A percentile compares a stretch with the other conserved stretches of the same genome.
These are phyloP conservation scores for Priceomyces haplophilus DNA, from an alignment of 805 yeast species.

Conservation along the genomic window DNA sequence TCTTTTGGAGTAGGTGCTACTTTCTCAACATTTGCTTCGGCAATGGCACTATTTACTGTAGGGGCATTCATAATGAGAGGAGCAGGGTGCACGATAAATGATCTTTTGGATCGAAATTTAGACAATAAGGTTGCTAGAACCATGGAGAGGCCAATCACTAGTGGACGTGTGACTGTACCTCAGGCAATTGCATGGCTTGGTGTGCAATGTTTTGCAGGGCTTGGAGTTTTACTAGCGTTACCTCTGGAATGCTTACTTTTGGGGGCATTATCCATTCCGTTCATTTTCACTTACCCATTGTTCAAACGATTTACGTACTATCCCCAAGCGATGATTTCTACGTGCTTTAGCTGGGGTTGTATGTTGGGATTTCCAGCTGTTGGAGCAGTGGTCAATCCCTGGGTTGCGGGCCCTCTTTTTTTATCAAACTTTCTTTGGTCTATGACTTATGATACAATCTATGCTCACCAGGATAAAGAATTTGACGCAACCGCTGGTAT, in stretches of 20 bases:
- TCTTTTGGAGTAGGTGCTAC: slow-evolving; percentile 74
- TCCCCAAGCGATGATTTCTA: slow-evolving; percentile 81
- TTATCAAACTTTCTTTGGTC: slow-evolving; percentile 84
- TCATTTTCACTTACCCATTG: slow-evolving; percentile 85
- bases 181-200: slow-evolving; percentile 72
- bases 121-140: slow-evolving; percentile 88
- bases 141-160: slow-evolving; percentile 86
- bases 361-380: slow-evolving; percentile 93
- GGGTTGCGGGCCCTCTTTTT: slow-evolving; percentile 76
- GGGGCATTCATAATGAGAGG: slow-evolving; percentile 95
- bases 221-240: slow-evolving; percentile 64
- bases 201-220: slow-evolving; percentile 71
- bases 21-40: slow-evolving; percentile 54
- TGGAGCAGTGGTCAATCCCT: slow-evolving; percentile 71
- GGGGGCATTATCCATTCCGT: slow-evolving; percentile 76
- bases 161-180: slow-evolving; percentile 69
- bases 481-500: slow-evolving; percentile 90
- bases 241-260: slow-evolving; percentile 80
- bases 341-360: slow-evolving; percentile 94
- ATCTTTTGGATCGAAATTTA: slow-evolving; percentile 75
- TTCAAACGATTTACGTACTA: slow-evolving; percentile 94
- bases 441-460: slow-evolving; percentile 91
- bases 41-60: slow-evolving; percentile 66
- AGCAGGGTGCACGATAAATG: slow-evolving; percentile 96
- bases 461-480: slow-evolving; percentile 94